phyloP scores from a whole-genome alignment of 371 early-diverging fungal species.

The Mortierella sp. region DNA sequence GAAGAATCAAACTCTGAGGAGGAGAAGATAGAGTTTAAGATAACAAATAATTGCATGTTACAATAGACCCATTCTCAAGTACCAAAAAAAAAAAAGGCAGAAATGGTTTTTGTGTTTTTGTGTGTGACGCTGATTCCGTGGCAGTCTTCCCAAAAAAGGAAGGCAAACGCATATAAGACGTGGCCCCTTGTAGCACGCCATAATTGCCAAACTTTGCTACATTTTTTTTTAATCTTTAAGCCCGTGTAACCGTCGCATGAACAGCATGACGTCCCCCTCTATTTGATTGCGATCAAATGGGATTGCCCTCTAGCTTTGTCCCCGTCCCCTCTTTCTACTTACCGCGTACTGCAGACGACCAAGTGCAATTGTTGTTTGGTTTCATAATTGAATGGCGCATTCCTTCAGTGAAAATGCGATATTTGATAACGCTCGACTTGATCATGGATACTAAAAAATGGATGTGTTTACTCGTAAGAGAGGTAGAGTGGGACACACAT shows the following conservation, averaged over 20 bases:
- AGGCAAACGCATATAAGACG: background rate
- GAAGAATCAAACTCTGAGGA: conserved; percentile 57
- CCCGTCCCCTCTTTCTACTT: background rate
- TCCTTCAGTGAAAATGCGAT: too few relatives aligned
- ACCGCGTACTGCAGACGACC: background rate
- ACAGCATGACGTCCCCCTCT: conserved; percentile 12
- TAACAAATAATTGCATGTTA: background rate
- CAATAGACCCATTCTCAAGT: background rate
- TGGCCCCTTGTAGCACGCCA: conserved; percentile 25
- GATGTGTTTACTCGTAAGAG: too few relatives aligned
- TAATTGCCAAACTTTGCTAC: conserved; percentile 22
- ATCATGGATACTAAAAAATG: too few relatives aligned
- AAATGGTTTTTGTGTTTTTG: background rate
- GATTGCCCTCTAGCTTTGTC: background rate
- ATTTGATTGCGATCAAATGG: background rate
- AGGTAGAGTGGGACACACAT: background rate
- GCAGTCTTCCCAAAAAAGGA: conserved; percentile 2
- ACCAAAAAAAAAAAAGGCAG: background rate
- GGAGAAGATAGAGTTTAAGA: conserved; percentile 34
- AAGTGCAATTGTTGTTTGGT: background rate
- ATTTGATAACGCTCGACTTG: too few relatives aligned
- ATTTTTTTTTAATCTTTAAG: background rate
- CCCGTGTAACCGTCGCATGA: conserved; percentile 24
- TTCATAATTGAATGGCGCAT: background rate
- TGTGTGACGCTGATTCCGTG: background rate